phyloP scores from a whole-genome alignment of 257 asterid species.

The Knoxia roxburghii region DNA sequence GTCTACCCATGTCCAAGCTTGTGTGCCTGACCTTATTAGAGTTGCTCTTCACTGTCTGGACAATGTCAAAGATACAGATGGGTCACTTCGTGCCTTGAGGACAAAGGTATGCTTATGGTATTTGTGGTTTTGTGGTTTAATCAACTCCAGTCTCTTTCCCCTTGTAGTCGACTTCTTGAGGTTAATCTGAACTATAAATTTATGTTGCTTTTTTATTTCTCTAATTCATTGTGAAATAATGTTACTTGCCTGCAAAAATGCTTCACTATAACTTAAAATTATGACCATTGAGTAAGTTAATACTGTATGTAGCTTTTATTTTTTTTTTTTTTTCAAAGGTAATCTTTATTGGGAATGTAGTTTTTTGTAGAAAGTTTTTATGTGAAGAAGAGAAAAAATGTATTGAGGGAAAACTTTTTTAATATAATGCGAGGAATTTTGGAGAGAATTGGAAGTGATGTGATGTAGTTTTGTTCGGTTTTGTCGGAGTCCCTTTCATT shows the following conservation, averaged over 20 bases:
- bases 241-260: neutral
- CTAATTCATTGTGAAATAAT: neutral
- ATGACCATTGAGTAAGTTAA: neutral
- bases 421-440: too few relatives aligned
- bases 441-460: too few relatives aligned
- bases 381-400: too few relatives aligned
- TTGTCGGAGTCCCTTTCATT: neutral
- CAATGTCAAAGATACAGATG: constrained; percentile 77
- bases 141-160: neutral
- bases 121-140: neutral
- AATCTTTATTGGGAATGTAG: too few relatives aligned
- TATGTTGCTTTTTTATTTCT: neutral
- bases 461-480: too few relatives aligned
- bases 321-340: too few relatives aligned
- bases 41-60: constrained; percentile 83
- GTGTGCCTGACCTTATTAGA: constrained; percentile 84
- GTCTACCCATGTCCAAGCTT: constrained; percentile 81
- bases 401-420: too few relatives aligned
- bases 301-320: too few relatives aligned
- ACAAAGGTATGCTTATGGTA: constrained; percentile 44
- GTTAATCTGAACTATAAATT: neutral
- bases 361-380: too few relatives aligned
- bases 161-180: neutral
- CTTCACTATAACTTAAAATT: neutral
- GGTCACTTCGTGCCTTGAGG: constrained; percentile 88